Evolutionary conservation across 2,329 filamentous ascomycete genomes (phyloP).

Genomic region (Aspergillus sp.): DNA sequence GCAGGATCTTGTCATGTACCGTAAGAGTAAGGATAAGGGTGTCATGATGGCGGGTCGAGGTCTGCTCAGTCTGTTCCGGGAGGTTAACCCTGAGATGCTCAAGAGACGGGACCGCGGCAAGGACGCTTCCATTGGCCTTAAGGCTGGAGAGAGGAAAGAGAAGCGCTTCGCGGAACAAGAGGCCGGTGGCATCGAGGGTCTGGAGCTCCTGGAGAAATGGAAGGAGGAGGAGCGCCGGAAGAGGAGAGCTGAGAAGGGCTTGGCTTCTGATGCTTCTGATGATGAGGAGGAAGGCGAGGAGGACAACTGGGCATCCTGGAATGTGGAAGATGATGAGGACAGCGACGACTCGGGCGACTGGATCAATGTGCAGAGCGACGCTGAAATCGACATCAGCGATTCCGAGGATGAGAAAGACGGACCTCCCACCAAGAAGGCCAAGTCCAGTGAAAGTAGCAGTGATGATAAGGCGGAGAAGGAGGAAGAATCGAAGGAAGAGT

Average conservation of each 20-base stretch:
- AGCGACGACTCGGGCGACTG: constrained; percentile 80
- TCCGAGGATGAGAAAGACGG: constrained; percentile 68
- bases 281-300: constrained; percentile 64
- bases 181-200: constrained; percentile 79
- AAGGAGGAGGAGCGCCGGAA: constrained; percentile 84
- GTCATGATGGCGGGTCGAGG: constrained; percentile 99
- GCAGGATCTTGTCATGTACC: constrained; percentile 93
- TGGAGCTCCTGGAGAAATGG: constrained; percentile 89
- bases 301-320: constrained; percentile 61
- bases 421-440: constrained; percentile 66
- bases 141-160: constrained; percentile 72
- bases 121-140: constrained; percentile 80
- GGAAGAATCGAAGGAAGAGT: constrained; percentile 33
- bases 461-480: constrained; percentile 30
- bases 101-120: constrained; percentile 90
- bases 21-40: constrained; percentile 97
- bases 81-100: constrained; percentile 85
- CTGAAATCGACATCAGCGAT: constrained; percentile 71
- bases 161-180: constrained; percentile 81
- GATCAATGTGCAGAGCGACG: constrained; percentile 86
- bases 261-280: constrained; percentile 62
- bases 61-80: constrained; percentile 83
- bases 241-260: constrained; percentile 68
- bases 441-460: constrained; percentile 36
- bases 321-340: constrained; percentile 60